phyloP scores from a whole-genome alignment of 1,284 basidiomycete species.

The Trichosporon asahii region DNA sequence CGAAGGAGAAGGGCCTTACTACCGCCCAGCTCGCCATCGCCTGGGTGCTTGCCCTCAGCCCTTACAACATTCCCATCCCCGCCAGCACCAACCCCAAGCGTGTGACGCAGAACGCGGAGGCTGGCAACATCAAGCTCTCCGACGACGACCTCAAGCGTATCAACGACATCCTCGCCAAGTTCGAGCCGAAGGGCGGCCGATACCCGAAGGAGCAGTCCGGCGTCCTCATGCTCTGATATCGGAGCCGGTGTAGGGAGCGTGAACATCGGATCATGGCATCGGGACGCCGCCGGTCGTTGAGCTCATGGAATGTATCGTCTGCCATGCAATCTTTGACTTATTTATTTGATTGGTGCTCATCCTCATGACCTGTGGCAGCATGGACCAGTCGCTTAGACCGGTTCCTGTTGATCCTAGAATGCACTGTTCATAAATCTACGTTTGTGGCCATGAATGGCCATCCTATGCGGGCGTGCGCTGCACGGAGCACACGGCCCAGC shows the following conservation, averaged over 20 bases:
- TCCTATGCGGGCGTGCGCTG: background rate
- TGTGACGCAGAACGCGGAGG: conserved; percentile 55
- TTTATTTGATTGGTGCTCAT: too few species aligned
- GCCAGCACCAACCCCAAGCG: conserved; percentile 56
- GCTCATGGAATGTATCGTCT: too few species aligned
- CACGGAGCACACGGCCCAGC: background rate
- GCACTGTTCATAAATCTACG: conserved; percentile 10
- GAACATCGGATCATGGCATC: too few species aligned
- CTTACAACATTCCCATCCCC: conserved; percentile 59
- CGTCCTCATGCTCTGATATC: conserved; percentile 21
- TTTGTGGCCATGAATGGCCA: background rate
- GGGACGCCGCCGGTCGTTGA: too few species aligned
- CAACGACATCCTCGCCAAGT: conserved; percentile 48
- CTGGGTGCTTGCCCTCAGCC: conserved; percentile 58
- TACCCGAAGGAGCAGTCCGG: conserved; percentile 27
- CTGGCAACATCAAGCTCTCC: conserved; percentile 54
- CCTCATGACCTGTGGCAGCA: too few species aligned
- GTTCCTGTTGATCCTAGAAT: background rate
- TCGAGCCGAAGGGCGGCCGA: conserved; percentile 36
- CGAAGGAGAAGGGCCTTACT: conserved; percentile 57
- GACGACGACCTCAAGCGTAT: conserved; percentile 49
- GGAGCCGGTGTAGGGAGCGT: too few species aligned
- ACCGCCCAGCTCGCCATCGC: conserved; percentile 62
- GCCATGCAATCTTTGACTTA: too few species aligned
- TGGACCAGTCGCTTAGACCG: too few species aligned